Evolutionary conservation across 768 basidiomycete genomes (phyloP), one percentile per base, ranked within the genome.

Genomic region (Pisolithus albus): DNA sequence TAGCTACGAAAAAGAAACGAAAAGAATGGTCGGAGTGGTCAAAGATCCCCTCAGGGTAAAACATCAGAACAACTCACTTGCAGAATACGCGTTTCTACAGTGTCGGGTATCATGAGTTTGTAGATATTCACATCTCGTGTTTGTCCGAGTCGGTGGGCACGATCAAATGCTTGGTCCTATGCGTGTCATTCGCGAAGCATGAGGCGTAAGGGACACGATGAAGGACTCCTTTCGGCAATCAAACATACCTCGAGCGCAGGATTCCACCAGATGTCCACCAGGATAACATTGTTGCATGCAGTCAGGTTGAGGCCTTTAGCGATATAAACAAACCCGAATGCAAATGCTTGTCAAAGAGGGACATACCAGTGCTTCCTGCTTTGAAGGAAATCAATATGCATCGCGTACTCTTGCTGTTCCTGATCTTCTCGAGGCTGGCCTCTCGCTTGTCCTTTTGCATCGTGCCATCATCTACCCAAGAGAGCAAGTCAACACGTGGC

Each of bases 311-410:
- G 79, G 42, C 92, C 92, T 83, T 56, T 19, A 52, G 19, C 23
- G 19, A 43, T 15, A 23, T 43, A n/a, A 45, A 24, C 4, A 15
- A 23, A 41, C 7, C n/a, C 7, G n/a, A 18, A 18, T n/a, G 40
- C 7, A 21, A 41, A 10, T 19, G 9, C 11, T 34, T 15, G 10
- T 34, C 13, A 15, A 15, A 34, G 32, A 26, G 26, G 26, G 26
- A 68, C 74, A 49, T 59, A 88, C 91, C 91, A n/a, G 88, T 92
- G 61, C 88, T 88, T 4, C 93, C 93, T 26, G 93, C 92, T 66
- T 94, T 96, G 80, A 97, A 94, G 0, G 92, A 96, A 56, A 98
- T 93, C 56, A 99, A 70, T 54, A 98, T 96, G 40, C 95, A 83
- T 30, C 78, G 78, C 10, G 76, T 81, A 15, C 59, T 72, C 24